Base-by-base conservation (phyloP, 2,329 filamentous ascomycete genomes). In the Aspergillus japonicus region DNA sequence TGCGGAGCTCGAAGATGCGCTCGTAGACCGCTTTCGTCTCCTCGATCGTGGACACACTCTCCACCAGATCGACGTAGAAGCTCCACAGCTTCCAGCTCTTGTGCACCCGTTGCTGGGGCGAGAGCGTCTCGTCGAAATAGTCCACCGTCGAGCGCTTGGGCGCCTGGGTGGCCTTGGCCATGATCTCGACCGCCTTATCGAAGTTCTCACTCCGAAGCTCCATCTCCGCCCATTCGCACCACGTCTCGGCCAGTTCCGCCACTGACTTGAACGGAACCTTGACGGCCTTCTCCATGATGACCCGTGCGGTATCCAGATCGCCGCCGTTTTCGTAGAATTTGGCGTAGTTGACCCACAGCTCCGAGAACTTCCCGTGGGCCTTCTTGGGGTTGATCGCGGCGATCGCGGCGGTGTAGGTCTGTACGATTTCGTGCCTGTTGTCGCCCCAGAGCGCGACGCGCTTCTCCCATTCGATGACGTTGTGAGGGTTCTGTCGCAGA, bases 71-170 rank as follows among this genome's bases (percentile, higher is more conserved):
- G 47, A 99, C 93, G 69, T 99, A 99, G 81, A 99, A 99, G 77
- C 92, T 96, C 95, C 95, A 99, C 11, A 99, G 80, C 75, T 98
- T 99, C 95, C 95, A 99, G 73, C 92, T 96, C 82, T 99, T 99
- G 80, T 99, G 95, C 3, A 99, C 91, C 63, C 96, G 87, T 79
- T 98, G 95, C 74, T 99, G 95, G 4, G 95, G 94, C 1, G 92
- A 92, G 6, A 99, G 81, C 0, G 86, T 92, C 73, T 99, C 96
- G 73, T 99, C 95, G 71, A 98, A 99, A 74, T 98, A 99, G 79
- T 99, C 95, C n/a, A 99, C 92, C 2, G 88, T 96, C n/a, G 94
- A 97, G 65, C 92, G 83, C 77, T 98, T 98, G 0, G 95, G 93
- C n/a, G 95, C 91, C 75, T 96, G 93, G 5, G 95, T 94, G 19